phyloP scores from a whole-genome alignment of 257 asterid genomes.

The Nyctanthes arbortristis region DNA sequence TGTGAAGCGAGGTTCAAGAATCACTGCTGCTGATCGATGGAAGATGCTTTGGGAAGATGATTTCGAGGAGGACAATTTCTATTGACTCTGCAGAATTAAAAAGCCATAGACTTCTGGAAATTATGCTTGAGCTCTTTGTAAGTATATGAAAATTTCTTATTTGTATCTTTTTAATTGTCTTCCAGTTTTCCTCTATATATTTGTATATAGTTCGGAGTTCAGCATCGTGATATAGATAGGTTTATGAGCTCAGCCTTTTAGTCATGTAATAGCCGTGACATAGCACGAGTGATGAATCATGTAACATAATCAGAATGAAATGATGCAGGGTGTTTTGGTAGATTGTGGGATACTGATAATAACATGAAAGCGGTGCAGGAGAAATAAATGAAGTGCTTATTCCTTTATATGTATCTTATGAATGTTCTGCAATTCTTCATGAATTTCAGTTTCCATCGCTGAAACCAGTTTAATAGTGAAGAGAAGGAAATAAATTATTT shows the following conservation, averaged over 20 bases:
- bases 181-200: neutral
- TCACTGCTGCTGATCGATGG: constrained; percentile 54
- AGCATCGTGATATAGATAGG: neutral
- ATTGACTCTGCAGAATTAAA: constrained; percentile 8
- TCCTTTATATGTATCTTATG: neutral
- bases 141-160: neutral
- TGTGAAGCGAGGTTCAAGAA: constrained; percentile 24
- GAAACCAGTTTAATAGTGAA: neutral
- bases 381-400: neutral
- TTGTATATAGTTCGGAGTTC: neutral
- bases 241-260: neutral
- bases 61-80: constrained; percentile 38
- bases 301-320: neutral
- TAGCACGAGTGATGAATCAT: neutral
- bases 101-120: neutral
- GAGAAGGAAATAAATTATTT: neutral
- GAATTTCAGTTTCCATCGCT: neutral
- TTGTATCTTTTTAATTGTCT: neutral
- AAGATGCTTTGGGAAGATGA: constrained; percentile 62
- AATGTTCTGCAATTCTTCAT: neutral
- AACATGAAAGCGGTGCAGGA: neutral
- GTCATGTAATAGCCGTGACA: neutral
- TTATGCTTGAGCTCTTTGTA: neutral
- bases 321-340: neutral
- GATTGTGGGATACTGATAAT: neutral